These are phyloP conservation scores for Neurospora sp. DNA, from an alignment of 495 filamentous ascomycete species.

Conservation along the genomic window DNA sequence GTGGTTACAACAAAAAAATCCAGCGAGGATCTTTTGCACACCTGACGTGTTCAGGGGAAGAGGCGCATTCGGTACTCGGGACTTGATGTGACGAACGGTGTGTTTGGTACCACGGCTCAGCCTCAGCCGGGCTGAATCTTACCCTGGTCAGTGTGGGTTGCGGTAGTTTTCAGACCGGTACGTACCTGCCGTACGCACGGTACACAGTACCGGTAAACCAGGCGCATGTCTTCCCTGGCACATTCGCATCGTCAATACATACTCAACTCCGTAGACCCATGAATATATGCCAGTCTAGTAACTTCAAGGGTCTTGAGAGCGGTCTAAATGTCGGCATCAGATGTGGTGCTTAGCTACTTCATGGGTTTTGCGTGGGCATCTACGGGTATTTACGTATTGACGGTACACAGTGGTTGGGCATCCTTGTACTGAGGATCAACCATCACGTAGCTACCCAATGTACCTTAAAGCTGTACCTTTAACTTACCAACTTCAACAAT, in stretches of 20 bases:
- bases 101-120: background rate
- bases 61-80: background rate
- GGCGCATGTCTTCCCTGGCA: background rate
- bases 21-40: background rate
- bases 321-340: background rate
- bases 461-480: background rate
- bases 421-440: background rate
- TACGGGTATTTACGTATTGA: background rate
- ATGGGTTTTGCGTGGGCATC: rapidly evolving
- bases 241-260: background rate
- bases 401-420: background rate
- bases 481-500: background rate
- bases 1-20: background rate
- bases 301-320: rapidly evolving
- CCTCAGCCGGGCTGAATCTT: background rate
- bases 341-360: background rate
- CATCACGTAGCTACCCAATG: background rate
- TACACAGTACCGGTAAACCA: background rate
- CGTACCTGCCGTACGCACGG: background rate
- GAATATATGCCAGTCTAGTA: no score
- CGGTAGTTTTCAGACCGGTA: background rate
- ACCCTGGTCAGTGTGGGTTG: background rate
- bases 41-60: background rate
- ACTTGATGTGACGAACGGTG: background rate
- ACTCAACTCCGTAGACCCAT: no score